Evolutionary conservation across 2,329 filamentous ascomycete genomes (phyloP).

Genomic region (Stromatinia cepivora): DNA sequence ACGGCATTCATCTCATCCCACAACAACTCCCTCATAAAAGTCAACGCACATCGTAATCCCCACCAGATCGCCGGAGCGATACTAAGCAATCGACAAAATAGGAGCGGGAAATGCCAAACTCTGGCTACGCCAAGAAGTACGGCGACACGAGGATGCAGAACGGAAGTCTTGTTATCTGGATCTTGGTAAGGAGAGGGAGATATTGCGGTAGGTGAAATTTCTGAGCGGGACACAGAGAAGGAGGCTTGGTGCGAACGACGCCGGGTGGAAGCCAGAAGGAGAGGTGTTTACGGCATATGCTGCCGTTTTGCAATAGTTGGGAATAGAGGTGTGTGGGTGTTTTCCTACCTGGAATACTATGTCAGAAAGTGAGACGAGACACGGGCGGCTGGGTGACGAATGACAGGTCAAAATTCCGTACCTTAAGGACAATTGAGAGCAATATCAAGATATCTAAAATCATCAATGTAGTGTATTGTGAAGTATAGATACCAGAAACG

Average conservation of each 20-base stretch:
- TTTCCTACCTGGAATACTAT: conserved; percentile 3
- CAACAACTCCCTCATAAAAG: conserved; percentile 65
- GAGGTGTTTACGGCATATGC: conserved; percentile 40
- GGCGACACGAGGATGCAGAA: conserved; percentile 75
- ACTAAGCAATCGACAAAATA: conserved; percentile 70
- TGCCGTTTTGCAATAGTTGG: conserved; percentile 39
- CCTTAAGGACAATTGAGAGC: neutral
- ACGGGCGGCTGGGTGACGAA: neutral
- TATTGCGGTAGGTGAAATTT: conserved; percentile 16
- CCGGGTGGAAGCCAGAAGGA: conserved; percentile 39
- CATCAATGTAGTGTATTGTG: neutral
- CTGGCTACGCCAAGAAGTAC: conserved; percentile 73
- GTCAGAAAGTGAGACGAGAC: neutral
- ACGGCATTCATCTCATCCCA: conserved; percentile 47
- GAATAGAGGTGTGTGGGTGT: conserved; percentile 1
- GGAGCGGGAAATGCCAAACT: conserved; percentile 71
- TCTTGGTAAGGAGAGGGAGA: conserved; percentile 25
- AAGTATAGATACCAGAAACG: neutral
- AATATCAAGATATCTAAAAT: neutral
- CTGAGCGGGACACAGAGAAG: conserved; percentile 18
- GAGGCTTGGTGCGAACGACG: conserved; percentile 26
- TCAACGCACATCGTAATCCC: conserved; percentile 67
- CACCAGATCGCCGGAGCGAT: conserved; percentile 70
- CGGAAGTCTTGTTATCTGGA: conserved; percentile 40
- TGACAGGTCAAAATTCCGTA: neutral